Evolutionary conservation across 345 rosid species (phyloP), one percentile per base, ranked within the genome.

Genomic region (Abelmoschus esculentus): DNA sequence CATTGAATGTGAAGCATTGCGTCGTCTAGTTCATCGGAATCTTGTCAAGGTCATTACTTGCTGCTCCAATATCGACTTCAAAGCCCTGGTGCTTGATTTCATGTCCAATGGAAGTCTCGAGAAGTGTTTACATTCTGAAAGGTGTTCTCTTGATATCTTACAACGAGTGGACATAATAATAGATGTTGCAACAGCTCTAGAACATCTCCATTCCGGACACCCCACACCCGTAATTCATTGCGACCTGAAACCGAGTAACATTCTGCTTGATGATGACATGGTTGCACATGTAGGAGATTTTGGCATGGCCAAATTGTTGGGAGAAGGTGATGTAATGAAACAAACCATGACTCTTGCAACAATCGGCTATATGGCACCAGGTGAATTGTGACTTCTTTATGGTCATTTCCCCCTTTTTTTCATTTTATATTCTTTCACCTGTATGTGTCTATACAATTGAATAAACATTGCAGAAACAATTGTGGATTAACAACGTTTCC

Each of bases 1-100:
- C 19, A 32, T 31, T 8, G 75, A 74, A 57, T 74, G 81, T 31
- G 63, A 66, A 7, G 29, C 49, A 0, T 2, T 74, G 53, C 22
- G 59, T 2, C 40, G 46, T 0, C 72, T 72, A 31, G 6, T 36
- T 18, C 76, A 76, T 53, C 69, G 76, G 32, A 78, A 78, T 36
- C 62, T 78, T 10, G 72, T 78, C 2, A 78, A 74, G 62, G 22
- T 74, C n/a, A 66, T 78, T 5, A 78, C 46, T 10, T 5, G 60
- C 15, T 78, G 81, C 42, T 40, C 78, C 0, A 74, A 6, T 10
- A 32, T 11, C 0, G 71, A 75, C 34, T 4, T 54, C 1, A 67
- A 71, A 34, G 73, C 60, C 2, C 17, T 78, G 46, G 78, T 54
- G 15, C 28, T 71, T 8, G 75, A 74, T 32, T 78, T 22, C 70